Evolutionary conservation across 768 basidiomycete species (phyloP).

Genomic region (Boletus huronensis): DNA sequence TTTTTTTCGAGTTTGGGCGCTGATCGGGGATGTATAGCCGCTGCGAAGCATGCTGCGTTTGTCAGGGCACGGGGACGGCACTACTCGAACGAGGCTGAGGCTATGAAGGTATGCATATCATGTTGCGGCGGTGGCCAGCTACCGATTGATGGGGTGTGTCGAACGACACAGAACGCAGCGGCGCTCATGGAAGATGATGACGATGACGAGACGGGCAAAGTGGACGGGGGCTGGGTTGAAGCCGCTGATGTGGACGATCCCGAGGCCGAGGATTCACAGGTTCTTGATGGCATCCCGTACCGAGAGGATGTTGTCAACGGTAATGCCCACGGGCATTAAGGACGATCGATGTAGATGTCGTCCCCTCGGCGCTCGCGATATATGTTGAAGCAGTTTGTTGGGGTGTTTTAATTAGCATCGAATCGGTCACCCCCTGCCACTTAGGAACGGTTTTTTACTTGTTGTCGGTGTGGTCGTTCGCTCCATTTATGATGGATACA

Average conservation of each 20-base stretch:
- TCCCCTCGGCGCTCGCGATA: background rate
- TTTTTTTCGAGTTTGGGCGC: background rate
- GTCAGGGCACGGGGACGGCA: slow-evolving; percentile 77
- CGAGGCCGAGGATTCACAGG: slow-evolving; percentile 1
- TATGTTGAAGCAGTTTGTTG: background rate
- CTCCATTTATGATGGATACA: background rate
- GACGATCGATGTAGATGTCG: background rate
- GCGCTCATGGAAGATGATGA: slow-evolving; percentile 66
- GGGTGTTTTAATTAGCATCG: background rate
- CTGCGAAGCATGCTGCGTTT: slow-evolving; percentile 79
- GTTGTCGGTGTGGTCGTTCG: background rate
- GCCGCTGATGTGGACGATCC: slow-evolving; percentile 12
- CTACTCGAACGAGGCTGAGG: slow-evolving; percentile 89
- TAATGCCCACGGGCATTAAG: slow-evolving; percentile 17
- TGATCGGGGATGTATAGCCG: slow-evolving; percentile 44
- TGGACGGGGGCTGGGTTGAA: background rate
- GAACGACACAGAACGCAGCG: slow-evolving; percentile 52
- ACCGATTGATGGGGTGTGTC: background rate
- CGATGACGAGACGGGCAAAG: slow-evolving; percentile 11
- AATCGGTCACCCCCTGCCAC: background rate
- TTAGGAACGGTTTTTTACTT: background rate
- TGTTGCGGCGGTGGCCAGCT: background rate
- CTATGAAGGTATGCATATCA: slow-evolving; percentile 71
- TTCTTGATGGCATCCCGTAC: background rate
- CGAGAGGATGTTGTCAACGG: slow-evolving; percentile 19